Base-by-base conservation (phyloP, 208 protist genomes). In the Acanthamoeba castellanii region DNA sequence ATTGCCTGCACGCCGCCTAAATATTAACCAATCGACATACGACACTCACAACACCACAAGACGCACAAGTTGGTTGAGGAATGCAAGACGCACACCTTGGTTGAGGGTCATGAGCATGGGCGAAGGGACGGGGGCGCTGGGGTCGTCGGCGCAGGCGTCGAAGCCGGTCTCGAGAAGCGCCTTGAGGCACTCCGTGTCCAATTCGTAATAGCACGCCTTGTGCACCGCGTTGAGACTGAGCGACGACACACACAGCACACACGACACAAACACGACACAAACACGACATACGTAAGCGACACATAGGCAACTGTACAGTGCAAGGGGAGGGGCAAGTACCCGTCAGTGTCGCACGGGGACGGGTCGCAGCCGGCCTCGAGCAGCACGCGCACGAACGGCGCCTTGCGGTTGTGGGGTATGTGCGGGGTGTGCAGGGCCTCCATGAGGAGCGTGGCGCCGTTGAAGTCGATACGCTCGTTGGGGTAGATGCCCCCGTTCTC, bases 341-440 rank as follows among this genome's bases (percentile, higher is more conserved):
- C 66, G 66, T 74, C 25, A 25, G 13, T 9, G 66, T 74, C 66
- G 13, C n/a, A 34, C 13, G 3, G 25, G 25, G n/a, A 37, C 32
- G 66, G 66, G 14, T 74, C 66, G 66, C 66, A 74, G 32, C 66
- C 66, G n/a, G 66, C 66, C 25, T 22, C 66, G 66, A 74, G 66
- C 1, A 74, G 66, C 13, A 74, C 66, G 25, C n/a, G 32, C n/a
- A 74, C 13, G 22, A 37, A 32, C 3, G n/a, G 18, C 11, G 66
- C 18, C 66, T 74, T 74, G 66, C 32, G 25, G 25, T 74, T 30
- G n/a, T 32, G 9, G n/a, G 25, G n/a, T 16, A 74, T 30, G 66
- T 74, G n/a, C 13, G 66, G 66, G 25, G 66, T 37, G 1, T n/a
- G n/a, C n/a, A 74, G n/a, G 32, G 66, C 66, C 32, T n/a, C 66